Evolutionary conservation across 2,329 filamentous ascomycete genomes (phyloP).

Genomic region (Aureobasidium subglaciale): DNA sequence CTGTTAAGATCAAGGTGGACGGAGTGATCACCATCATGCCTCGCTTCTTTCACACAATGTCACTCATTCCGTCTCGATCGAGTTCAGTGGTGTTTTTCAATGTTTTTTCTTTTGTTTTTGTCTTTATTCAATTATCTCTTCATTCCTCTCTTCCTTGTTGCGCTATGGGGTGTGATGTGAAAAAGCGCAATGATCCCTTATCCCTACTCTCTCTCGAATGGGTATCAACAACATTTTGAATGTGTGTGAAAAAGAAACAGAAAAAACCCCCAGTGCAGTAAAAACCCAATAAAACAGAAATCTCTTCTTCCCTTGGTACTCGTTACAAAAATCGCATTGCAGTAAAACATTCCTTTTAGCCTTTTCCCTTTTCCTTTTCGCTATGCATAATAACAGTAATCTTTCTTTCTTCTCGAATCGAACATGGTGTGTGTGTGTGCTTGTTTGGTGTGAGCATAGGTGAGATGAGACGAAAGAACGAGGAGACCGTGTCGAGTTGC

Average conservation of each 20-base stretch:
- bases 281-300: not conserved
- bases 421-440: not conserved
- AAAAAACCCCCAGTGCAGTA: not conserved
- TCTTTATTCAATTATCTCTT: too few species aligned
- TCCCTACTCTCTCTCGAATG: not conserved
- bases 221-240: conserved; percentile 7
- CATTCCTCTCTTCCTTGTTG: too few species aligned
- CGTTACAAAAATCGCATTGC: not conserved
- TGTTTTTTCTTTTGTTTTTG: too few species aligned
- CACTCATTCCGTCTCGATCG: too few species aligned
- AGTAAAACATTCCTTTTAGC: not conserved
- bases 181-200: not conserved
- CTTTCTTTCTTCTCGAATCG: not conserved
- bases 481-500: not conserved
- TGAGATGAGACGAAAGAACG: not conserved
- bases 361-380: not conserved
- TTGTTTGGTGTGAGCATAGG: not conserved
- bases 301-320: not conserved
- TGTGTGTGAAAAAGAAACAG: not conserved
- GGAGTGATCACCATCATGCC: too few species aligned
- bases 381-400: not conserved
- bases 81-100: too few species aligned
- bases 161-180: not conserved
- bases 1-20: too few species aligned
- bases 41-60: too few species aligned